phyloP scores from a whole-genome alignment of 2,329 filamentous ascomycete species.

The Chaetomiaceae sp. region DNA sequence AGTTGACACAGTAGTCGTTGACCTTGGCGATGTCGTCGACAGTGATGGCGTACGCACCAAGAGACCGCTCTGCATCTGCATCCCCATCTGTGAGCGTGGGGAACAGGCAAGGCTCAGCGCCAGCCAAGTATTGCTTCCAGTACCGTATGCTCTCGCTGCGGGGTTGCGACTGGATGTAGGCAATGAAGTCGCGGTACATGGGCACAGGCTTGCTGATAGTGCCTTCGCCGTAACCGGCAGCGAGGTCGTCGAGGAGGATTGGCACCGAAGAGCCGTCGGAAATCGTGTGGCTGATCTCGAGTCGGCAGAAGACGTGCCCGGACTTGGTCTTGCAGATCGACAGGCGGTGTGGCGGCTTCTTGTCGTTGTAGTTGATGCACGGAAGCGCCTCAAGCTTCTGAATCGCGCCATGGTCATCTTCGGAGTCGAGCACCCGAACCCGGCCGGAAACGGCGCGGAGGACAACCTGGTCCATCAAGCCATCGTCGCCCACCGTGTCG shows the following conservation, averaged over 20 bases:
- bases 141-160: constrained; percentile 24
- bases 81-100: constrained; percentile 24
- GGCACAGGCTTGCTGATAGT: constrained; percentile 11
- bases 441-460: constrained; percentile 18
- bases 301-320: constrained; percentile 22
- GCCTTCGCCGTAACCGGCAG: constrained; percentile 25
- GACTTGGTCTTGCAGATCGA: constrained; percentile 12
- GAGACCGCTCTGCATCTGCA: not conserved
- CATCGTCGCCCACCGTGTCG: constrained; percentile 27
- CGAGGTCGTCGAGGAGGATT: constrained; percentile 31
- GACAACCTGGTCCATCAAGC: constrained; percentile 32
- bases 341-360: constrained; percentile 22
- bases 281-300: constrained; percentile 44
- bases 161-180: constrained; percentile 21
- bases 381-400: constrained; percentile 3
- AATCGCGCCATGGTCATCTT: constrained; percentile 9
- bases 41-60: constrained; percentile 23
- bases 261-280: constrained; percentile 48
- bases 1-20: constrained; percentile 35
- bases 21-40: constrained; percentile 18
- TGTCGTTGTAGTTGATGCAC: constrained; percentile 19
- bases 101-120: constrained; percentile 29
- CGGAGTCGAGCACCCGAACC: constrained; percentile 7
- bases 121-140: constrained; percentile 28
- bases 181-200: constrained; percentile 21